A percentile compares a stretch with the other conserved stretches of the same genome.
phyloP scores from a whole-genome alignment of 805 yeast species.

The Kluyveromyces starmeri region DNA sequence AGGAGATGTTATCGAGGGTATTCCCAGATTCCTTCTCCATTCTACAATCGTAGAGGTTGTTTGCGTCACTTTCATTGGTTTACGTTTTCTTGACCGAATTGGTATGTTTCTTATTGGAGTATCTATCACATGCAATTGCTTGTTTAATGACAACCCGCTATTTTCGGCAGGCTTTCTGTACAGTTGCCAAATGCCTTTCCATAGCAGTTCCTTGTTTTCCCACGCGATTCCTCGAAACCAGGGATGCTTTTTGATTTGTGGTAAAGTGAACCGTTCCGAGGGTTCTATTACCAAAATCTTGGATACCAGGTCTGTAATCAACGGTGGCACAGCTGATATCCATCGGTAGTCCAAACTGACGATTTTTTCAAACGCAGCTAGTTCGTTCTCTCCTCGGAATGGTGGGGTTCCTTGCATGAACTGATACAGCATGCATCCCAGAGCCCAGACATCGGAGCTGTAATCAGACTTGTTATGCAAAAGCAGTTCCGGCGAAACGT shows the following conservation, averaged over 20 bases:
- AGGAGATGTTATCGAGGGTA: slow-evolving; percentile 6
- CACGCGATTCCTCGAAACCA: slow-evolving; percentile 69
- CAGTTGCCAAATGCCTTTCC: slow-evolving; percentile 70
- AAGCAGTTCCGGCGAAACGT: slow-evolving; percentile 86
- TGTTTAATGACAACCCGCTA: slow-evolving; percentile 7
- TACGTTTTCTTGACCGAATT: slow-evolving; percentile 22
- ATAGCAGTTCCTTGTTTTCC: slow-evolving; percentile 52
- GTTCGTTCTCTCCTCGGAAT: slow-evolving; percentile 78
- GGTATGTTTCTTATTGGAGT: slow-evolving; percentile 22
- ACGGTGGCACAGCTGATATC: slow-evolving; percentile 51
- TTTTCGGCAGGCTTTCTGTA: slow-evolving; percentile 21
- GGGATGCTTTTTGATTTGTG: slow-evolving; percentile 51
- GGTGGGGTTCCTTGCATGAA: slow-evolving; percentile 81
- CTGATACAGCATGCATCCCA: slow-evolving; percentile 83
- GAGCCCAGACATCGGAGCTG: slow-evolving; percentile 87
- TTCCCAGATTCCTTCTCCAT: slow-evolving; percentile 30
- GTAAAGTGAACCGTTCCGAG: slow-evolving; percentile 47
- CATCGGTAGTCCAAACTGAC: slow-evolving; percentile 66
- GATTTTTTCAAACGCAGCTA: slow-evolving; percentile 81
- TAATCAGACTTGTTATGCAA: slow-evolving; percentile 72
- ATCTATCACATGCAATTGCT: slow-evolving; percentile 24
- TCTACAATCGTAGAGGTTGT: slow-evolving; percentile 31
- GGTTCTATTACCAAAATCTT: slow-evolving; percentile 68
- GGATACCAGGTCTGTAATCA: slow-evolving; percentile 56
- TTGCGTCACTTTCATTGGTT: slow-evolving; percentile 23